Conservation (phyloP, 108 stramenopile genomes). For the Fragilaria crotonensis region DNA sequence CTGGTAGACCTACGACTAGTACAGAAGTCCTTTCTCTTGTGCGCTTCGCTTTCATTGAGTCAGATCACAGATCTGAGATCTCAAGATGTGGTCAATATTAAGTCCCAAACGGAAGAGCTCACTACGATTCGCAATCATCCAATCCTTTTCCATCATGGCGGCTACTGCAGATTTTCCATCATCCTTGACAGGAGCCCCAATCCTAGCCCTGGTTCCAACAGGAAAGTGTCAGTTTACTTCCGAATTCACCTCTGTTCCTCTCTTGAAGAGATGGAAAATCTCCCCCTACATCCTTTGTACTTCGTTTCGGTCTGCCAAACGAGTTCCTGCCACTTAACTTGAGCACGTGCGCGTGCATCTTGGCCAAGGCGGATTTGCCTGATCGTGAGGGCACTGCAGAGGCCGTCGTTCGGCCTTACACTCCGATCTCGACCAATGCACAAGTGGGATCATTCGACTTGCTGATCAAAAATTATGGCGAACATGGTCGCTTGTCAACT, state of each 20-base stretch:
- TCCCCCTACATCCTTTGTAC: constrained; percentile 53
- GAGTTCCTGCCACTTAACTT: constrained; percentile 46
- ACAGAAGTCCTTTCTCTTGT: too few relatives aligned
- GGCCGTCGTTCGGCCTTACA: constrained; percentile 86
- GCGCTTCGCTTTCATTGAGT: too few relatives aligned
- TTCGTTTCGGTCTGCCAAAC: constrained; percentile 73
- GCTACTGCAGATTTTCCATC: background rate
- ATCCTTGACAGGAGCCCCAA: constrained; percentile 14
- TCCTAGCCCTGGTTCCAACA: constrained; percentile 41
- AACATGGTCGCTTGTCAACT: constrained; percentile 45
- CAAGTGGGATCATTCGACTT: constrained; percentile 87
- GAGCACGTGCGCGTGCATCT: constrained; percentile 84
- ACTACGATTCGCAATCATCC: too few relatives aligned
- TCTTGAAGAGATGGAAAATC: constrained; percentile 43
- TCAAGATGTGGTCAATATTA: too few relatives aligned
- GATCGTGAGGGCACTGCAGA: constrained; percentile 34
- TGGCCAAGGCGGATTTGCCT: constrained; percentile 63
- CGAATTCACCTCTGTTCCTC: constrained; percentile 38
- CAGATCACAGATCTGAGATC: too few relatives aligned
- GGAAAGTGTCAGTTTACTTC: constrained; percentile 66
- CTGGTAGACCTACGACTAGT: too few relatives aligned
- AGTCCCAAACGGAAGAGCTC: too few relatives aligned
- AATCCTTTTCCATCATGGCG: background rate
- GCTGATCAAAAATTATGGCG: constrained; percentile 78
- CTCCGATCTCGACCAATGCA: constrained; percentile 86